Conservation (phyloP, 208 protist species). For the Strigomonas galati region DNA sequence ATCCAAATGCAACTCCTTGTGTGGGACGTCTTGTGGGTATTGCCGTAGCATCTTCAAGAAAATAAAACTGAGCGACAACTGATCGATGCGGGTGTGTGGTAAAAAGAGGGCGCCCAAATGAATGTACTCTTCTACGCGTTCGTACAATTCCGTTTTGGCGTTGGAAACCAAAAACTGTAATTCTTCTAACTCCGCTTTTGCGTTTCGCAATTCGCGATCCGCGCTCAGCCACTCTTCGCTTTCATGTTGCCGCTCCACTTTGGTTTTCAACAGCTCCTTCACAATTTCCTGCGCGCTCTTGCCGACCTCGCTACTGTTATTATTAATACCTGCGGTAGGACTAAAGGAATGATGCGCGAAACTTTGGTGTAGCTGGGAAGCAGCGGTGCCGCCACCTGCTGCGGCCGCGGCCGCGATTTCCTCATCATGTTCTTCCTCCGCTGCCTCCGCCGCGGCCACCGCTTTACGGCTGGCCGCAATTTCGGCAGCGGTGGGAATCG, state of each 20-base stretch:
- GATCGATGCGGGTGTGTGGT: slow-evolving; percentile 56
- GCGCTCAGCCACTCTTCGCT: slow-evolving; percentile 37
- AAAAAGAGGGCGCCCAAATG: slow-evolving; percentile 40
- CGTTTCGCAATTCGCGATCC: slow-evolving; percentile 37
- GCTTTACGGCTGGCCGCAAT: neutral
- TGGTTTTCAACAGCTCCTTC: neutral
- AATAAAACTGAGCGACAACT: slow-evolving; percentile 34
- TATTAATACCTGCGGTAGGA: too few relatives aligned
- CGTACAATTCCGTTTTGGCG: slow-evolving; percentile 36
- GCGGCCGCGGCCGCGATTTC: too few relatives aligned
- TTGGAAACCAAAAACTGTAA: slow-evolving; percentile 42
- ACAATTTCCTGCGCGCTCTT: too few relatives aligned
- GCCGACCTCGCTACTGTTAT: too few relatives aligned
- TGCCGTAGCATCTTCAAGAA: slow-evolving; percentile 66
- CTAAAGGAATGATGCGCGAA: neutral
- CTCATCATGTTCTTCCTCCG: neutral
- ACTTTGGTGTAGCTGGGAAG: too few relatives aligned
- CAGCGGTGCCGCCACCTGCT: neutral
- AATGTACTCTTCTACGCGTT: slow-evolving; percentile 40
- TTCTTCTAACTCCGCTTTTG: slow-evolving; percentile 57
- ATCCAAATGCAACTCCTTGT: slow-evolving; percentile 63
- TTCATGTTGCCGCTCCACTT: neutral
- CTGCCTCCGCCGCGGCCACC: neutral
- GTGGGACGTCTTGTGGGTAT: slow-evolving; percentile 49
- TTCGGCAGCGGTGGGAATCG: too few relatives aligned